phyloP scores from a whole-genome alignment of 2,329 filamentous ascomycete genomes.

The Sporothrix dimorphospora region DNA sequence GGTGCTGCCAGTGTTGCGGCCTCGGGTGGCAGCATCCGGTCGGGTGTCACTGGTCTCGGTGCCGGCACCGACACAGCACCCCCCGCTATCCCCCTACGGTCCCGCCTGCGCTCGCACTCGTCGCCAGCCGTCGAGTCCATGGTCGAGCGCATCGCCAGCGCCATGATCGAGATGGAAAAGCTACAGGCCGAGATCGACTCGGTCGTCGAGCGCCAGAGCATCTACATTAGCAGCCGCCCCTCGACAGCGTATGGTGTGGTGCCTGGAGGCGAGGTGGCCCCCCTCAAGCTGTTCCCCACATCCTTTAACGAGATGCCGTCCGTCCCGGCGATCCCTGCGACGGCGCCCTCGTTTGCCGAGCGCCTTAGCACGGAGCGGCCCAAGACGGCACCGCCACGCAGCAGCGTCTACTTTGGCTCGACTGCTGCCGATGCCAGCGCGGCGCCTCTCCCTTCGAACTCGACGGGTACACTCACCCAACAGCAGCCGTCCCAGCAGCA shows the following conservation, averaged over 20 bases:
- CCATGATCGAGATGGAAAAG: constrained; percentile 61
- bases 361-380: constrained; percentile 54
- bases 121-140: constrained; percentile 55
- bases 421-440: not conserved
- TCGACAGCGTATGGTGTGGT: constrained; percentile 53
- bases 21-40: constrained; percentile 13
- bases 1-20: not conserved
- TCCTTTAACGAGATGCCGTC: constrained; percentile 57
- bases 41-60: not conserved
- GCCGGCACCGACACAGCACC: not conserved
- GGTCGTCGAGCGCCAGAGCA: constrained; percentile 62
- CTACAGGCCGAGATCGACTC: constrained; percentile 63
- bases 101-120: constrained; percentile 50
- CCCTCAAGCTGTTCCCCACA: constrained; percentile 32
- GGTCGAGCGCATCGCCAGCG: constrained; percentile 59
- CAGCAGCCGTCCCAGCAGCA: not conserved
- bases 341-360: constrained; percentile 61
- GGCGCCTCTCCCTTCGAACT: not conserved
- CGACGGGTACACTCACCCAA: not conserved
- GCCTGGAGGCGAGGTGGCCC: constrained; percentile 26
- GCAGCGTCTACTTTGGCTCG: constrained; percentile 32
- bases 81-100: constrained; percentile 48
- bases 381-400: constrained; percentile 40
- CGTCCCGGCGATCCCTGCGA: constrained; percentile 60
- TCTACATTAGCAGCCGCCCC: constrained; percentile 58